Evolutionary conservation across 2,329 filamentous ascomycete genomes (phyloP).

Genomic region (Aspergillus ustus): DNA sequence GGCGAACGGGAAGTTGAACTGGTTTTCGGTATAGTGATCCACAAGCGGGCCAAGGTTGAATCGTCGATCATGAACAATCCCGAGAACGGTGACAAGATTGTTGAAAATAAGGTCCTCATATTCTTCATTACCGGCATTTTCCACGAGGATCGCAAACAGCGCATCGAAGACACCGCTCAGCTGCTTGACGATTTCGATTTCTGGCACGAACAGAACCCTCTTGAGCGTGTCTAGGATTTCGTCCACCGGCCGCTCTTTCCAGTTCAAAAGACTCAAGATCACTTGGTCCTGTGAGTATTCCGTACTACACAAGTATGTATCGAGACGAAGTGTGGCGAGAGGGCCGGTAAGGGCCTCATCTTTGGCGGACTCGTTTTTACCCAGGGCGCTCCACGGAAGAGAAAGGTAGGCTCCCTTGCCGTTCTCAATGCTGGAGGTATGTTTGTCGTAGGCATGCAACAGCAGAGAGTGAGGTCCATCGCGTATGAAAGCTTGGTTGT

Average conservation of each 20-base stretch:
- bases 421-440: constrained; percentile 71
- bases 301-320: constrained; percentile 92
- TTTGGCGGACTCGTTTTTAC: constrained; percentile 68
- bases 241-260: constrained; percentile 75
- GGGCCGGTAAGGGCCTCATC: constrained; percentile 76
- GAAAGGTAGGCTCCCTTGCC: constrained; percentile 87
- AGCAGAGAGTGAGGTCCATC: constrained; percentile 82
- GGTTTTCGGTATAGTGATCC: constrained; percentile 84
- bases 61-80: constrained; percentile 90
- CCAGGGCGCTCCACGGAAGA: constrained; percentile 75
- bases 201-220: constrained; percentile 88
- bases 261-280: constrained; percentile 80
- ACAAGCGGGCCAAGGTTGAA: constrained; percentile 92
- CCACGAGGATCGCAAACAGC: constrained; percentile 87
- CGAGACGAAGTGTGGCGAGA: constrained; percentile 76
- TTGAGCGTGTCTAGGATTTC: constrained; percentile 76
- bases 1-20: constrained; percentile 92
- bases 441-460: constrained; percentile 90
- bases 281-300: constrained; percentile 90
- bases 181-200: constrained; percentile 97
- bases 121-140: constrained; percentile 88
- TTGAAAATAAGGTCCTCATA: constrained; percentile 93
- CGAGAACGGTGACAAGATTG: constrained; percentile 83
- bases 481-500: constrained; percentile 82
- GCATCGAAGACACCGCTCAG: constrained; percentile 87